Evolutionary conservation across 1,139 yeast species (phyloP).

Genomic region (Taiozyma sp.): DNA sequence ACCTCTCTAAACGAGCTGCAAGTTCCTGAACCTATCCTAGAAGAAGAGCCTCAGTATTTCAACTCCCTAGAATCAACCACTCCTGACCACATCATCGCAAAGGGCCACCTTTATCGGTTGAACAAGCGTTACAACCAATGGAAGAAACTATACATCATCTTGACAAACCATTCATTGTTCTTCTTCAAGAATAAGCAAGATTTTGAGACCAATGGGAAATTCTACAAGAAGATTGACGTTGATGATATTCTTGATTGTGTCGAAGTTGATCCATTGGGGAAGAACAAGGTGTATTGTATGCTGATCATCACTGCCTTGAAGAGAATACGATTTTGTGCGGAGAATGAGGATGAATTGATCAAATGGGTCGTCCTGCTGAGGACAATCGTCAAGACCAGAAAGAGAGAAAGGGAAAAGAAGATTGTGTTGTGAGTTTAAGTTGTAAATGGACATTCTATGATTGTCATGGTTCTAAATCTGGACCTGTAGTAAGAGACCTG

Average conservation of each 20-base stretch:
- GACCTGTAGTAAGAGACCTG: too few relatives aligned
- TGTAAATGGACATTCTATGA: too few relatives aligned
- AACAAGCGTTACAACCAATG: slow-evolving; percentile 44
- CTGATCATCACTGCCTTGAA: slow-evolving; percentile 44
- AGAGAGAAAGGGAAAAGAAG: slow-evolving; percentile 3
- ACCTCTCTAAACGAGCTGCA: neutral
- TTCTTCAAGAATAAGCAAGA: slow-evolving; percentile 35
- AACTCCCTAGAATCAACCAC: slow-evolving; percentile 20
- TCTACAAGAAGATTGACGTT: slow-evolving; percentile 32
- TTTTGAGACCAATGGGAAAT: slow-evolving; percentile 15
- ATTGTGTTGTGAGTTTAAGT: too few relatives aligned
- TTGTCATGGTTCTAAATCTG: too few relatives aligned
- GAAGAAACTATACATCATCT: slow-evolving; percentile 38
- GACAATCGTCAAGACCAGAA: slow-evolving; percentile 17
- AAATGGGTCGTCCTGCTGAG: slow-evolving; percentile 38
- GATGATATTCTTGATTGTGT: slow-evolving; percentile 45
- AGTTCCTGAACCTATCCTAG: slow-evolving; percentile 10
- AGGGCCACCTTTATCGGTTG: slow-evolving; percentile 39
- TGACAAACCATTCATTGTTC: slow-evolving; percentile 38
- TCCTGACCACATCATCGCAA: slow-evolving; percentile 36
- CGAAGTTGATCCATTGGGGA: slow-evolving; percentile 46
- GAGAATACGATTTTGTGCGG: slow-evolving; percentile 41
- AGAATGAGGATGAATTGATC: slow-evolving; percentile 42
- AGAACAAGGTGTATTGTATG: slow-evolving; percentile 41
- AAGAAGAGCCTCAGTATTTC: slow-evolving; percentile 13